A percentile compares a stretch with the other conserved stretches of the same genome.
These are phyloP conservation scores for Penicillium sp. DNA, from an alignment of 2,329 filamentous ascomycete genomes.

Conservation along the genomic window DNA sequence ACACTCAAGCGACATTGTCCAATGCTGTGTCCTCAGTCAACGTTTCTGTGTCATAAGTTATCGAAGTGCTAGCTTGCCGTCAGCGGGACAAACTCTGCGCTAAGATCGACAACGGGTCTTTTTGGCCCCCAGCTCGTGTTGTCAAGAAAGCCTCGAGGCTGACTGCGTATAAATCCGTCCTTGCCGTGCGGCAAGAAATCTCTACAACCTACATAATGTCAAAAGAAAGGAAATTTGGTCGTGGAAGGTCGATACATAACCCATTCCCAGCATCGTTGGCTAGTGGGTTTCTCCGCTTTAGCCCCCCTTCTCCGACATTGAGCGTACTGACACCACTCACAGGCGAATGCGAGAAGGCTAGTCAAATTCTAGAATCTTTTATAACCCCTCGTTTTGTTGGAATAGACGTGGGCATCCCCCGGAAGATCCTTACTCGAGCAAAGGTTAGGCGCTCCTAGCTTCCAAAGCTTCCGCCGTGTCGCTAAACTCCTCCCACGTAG, in stretches of 20 bases:
- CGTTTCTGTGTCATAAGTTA: too few relatives aligned
- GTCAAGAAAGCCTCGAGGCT: neutral
- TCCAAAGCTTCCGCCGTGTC: neutral
- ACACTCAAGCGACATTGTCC: too few relatives aligned
- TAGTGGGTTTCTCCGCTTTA: conserved; percentile 33
- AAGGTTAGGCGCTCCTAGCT: neutral
- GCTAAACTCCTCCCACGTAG: conserved; percentile 81
- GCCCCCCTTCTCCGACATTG: conserved; percentile 10
- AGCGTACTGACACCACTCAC: conserved; percentile 43
- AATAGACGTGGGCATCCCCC: conserved; percentile 66
- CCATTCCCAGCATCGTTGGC: conserved; percentile 48
- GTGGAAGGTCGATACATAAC: conserved; percentile 34
- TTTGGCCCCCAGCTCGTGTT: neutral
- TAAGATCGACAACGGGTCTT: neutral
- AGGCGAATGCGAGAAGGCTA: conserved; percentile 93
- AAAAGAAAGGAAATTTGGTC: neutral
- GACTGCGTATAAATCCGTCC: neutral
- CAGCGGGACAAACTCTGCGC: neutral
- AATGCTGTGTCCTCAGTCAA: too few relatives aligned
- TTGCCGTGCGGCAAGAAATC: too few relatives aligned
- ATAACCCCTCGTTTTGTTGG: conserved; percentile 88
- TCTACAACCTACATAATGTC: neutral
- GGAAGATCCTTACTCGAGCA: neutral
- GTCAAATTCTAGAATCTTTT: conserved; percentile 90
- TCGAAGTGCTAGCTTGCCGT: neutral